phyloP scores from a whole-genome alignment of 2,329 filamentous ascomycete species.

The Meredithiella fracta region DNA sequence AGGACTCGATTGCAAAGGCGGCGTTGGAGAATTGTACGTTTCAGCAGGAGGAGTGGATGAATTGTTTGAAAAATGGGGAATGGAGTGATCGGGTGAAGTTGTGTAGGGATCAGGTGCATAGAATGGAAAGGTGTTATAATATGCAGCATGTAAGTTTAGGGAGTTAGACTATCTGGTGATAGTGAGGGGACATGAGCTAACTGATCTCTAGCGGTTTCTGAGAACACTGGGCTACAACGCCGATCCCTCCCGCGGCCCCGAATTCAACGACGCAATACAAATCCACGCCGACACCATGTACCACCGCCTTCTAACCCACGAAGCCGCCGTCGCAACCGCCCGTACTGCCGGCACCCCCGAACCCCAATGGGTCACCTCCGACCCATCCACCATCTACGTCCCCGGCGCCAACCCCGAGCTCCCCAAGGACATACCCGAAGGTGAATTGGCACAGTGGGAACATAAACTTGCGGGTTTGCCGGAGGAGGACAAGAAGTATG shows the following conservation, averaged over 20 bases:
- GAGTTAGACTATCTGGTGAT: neutral
- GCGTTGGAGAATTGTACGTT: constrained; percentile 87
- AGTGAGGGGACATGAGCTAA: neutral
- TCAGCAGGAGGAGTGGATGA: constrained; percentile 66
- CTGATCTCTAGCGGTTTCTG: constrained; percentile 50
- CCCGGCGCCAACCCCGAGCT: neutral
- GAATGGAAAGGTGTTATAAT: constrained; percentile 73
- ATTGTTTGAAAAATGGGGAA: constrained; percentile 63
- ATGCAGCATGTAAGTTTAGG: constrained; percentile 55
- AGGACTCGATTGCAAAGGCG: constrained; percentile 57
- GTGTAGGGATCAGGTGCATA: constrained; percentile 61
- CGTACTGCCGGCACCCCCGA: constrained; percentile 41
- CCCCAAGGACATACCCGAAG: constrained; percentile 15
- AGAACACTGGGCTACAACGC: constrained; percentile 78
- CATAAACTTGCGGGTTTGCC: constrained; percentile 41
- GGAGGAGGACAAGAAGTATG: constrained; percentile 40
- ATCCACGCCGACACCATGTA: constrained; percentile 90
- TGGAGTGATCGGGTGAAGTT: constrained; percentile 56
- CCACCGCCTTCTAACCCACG: constrained; percentile 71
- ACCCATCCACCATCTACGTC: constrained; percentile 22
- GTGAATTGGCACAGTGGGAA: constrained; percentile 34
- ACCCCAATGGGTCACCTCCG: constrained; percentile 42
- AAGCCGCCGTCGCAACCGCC: constrained; percentile 54
- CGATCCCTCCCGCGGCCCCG: constrained; percentile 43
- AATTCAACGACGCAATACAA: constrained; percentile 75